Evolutionary conservation across 345 rosid genomes (phyloP).

Genomic region (Boechera retrofracta): DNA sequence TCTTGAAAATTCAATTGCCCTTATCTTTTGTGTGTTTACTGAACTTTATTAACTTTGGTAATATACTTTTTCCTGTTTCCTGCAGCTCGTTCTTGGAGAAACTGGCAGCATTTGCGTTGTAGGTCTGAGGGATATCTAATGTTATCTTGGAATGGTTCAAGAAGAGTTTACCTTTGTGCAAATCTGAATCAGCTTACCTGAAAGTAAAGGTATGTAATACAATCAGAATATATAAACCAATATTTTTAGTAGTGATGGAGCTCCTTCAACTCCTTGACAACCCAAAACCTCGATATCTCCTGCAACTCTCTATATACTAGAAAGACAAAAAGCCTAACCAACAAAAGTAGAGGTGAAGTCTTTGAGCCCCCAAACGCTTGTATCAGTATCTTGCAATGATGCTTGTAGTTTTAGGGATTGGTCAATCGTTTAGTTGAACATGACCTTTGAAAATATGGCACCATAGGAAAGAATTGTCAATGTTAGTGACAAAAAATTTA

Average conservation of each 20-base stretch:
- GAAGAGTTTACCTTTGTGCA: not conserved
- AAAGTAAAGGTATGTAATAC: constrained; percentile 7
- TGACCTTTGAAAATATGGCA: not conserved
- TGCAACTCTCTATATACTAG: not conserved
- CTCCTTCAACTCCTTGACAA: not conserved
- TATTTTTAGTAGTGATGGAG: not conserved
- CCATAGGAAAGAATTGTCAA: not conserved
- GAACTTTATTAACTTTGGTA: not conserved
- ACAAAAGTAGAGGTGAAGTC: not conserved
- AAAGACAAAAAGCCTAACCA: not conserved
- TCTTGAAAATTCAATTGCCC: not conserved
- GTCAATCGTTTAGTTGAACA: not conserved
- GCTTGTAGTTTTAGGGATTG: not conserved
- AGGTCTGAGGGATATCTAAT: not conserved
- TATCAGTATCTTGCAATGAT: not conserved
- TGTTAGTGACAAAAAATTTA: not conserved
- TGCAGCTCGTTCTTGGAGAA: constrained; percentile 9
- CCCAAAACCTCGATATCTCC: not conserved
- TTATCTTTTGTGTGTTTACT: not conserved
- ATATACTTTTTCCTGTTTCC: not conserved
- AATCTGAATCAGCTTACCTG: constrained; percentile 6
- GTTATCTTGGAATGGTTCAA: not conserved
- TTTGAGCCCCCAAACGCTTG: not conserved
- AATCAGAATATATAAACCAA: not conserved
- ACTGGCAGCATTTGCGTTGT: not conserved